Conservation (phyloP, 2,329 filamentous ascomycete genomes). For the Aspergillus caelatus region DNA sequence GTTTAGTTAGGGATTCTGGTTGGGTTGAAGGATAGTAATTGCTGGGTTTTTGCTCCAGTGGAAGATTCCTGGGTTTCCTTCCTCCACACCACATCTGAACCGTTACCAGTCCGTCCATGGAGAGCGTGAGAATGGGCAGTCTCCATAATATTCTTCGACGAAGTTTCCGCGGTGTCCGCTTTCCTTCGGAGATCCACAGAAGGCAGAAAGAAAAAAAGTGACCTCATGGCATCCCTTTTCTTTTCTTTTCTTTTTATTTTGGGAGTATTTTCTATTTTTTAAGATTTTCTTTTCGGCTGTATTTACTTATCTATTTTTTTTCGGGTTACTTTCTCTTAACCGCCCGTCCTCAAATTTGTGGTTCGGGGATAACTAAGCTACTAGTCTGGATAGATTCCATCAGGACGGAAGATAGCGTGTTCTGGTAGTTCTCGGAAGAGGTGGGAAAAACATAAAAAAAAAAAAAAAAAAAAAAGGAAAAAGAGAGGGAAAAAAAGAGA, state of each 20-base stretch:
- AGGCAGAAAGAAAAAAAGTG: not conserved
- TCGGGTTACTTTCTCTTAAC: not conserved
- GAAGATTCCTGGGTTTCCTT: slow-evolving; percentile 9
- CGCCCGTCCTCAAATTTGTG: not conserved
- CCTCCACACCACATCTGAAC: slow-evolving; percentile 25
- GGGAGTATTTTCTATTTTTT: not conserved
- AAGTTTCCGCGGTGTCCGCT: slow-evolving; percentile 12
- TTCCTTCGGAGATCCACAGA: slow-evolving; percentile 11
- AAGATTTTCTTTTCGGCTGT: not conserved
- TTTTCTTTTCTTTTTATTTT: slow-evolving; percentile 9
- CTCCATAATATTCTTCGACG: slow-evolving; percentile 12
- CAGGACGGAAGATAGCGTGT: not conserved
- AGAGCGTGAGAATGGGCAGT: slow-evolving; percentile 4
- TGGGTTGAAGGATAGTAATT: slow-evolving; percentile 9
- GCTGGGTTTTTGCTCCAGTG: slow-evolving; percentile 1
- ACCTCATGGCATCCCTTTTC: slow-evolving; percentile 6
- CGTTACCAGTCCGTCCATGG: slow-evolving; percentile 18
- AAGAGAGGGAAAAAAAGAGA: slow-evolving; percentile 8
- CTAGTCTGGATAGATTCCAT: not conserved
- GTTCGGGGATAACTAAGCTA: not conserved
- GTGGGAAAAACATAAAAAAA: slow-evolving; percentile 5
- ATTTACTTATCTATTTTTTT: slow-evolving; percentile 11
- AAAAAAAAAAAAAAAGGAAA: slow-evolving; percentile 11
- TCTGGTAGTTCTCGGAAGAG: not conserved
- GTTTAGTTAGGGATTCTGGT: slow-evolving; percentile 3